Evolutionary conservation across 257 asterid species (phyloP).

Genomic region (Nicotiana sylvestris): DNA sequence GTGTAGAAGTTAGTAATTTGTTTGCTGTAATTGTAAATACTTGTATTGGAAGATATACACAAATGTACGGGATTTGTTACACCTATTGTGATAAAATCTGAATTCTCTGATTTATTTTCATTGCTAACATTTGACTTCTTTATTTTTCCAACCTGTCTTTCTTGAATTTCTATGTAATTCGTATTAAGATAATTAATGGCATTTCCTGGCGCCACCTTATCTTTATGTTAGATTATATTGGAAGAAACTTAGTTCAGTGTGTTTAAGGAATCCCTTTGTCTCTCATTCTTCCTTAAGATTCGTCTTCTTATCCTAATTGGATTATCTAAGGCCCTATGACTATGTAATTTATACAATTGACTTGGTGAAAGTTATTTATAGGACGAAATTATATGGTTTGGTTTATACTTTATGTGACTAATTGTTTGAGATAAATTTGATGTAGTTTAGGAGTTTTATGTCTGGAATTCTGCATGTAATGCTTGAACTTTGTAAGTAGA

Average conservation of each 20-base stretch:
- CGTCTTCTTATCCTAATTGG: background rate
- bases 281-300: background rate
- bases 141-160: background rate
- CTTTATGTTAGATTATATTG: background rate
- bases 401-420: background rate
- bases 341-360: background rate
- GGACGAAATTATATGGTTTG: background rate
- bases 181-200: background rate
- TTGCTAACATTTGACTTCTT: background rate
- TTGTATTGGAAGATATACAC: background rate
- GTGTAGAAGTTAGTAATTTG: background rate
- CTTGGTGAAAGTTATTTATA: background rate
- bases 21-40: background rate
- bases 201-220: background rate
- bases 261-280: background rate
- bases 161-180: background rate
- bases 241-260: background rate
- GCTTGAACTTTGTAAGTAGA: background rate
- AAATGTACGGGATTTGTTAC: conserved; percentile 3
- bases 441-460: too few relatives aligned
- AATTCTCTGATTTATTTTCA: background rate
- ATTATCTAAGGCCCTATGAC: background rate
- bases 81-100: conserved; percentile 2
- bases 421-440: background rate
- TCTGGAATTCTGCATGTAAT: background rate